phyloP scores from a whole-genome alignment of 768 basidiomycete species.

The Leccinum longicurvipes region DNA sequence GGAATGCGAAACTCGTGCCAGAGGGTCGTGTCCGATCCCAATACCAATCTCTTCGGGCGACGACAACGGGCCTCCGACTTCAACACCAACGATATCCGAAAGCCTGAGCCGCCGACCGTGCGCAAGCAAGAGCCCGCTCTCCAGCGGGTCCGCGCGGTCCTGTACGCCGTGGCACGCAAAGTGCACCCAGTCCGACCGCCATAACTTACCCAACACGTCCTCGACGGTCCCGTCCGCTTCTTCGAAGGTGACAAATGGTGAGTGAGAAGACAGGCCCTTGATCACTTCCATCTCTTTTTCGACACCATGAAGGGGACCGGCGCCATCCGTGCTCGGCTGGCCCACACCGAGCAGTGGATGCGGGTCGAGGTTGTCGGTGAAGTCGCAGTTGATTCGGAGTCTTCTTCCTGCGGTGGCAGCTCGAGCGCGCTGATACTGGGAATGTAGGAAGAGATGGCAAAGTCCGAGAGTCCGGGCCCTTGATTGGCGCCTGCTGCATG shows the following conservation, averaged over 20 bases:
- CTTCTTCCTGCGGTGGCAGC: not conserved
- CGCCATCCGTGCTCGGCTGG: constrained; percentile 11
- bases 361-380: not conserved
- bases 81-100: not conserved
- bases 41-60: not conserved
- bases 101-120: not conserved
- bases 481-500: not conserved
- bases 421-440: constrained; percentile 3
- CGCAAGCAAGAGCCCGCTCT: constrained; percentile 18
- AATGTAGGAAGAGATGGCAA: constrained; percentile 15
- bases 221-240: not conserved
- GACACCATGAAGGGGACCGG: not conserved
- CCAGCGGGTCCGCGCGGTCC: constrained; percentile 13
- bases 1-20: too few species aligned
- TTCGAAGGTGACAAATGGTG: not conserved
- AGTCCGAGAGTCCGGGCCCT: not conserved
- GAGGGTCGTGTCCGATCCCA: not conserved
- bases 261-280: not conserved
- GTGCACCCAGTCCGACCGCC: constrained; percentile 18
- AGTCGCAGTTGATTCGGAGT: not conserved
- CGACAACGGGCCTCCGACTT: not conserved
- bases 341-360: constrained; percentile 9
- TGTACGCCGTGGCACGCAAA: constrained; percentile 33
- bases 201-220: not conserved
- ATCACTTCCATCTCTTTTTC: constrained; percentile 22